phyloP scores from a whole-genome alignment of 768 basidiomycete species.

The Cystobasidium tubakii region DNA sequence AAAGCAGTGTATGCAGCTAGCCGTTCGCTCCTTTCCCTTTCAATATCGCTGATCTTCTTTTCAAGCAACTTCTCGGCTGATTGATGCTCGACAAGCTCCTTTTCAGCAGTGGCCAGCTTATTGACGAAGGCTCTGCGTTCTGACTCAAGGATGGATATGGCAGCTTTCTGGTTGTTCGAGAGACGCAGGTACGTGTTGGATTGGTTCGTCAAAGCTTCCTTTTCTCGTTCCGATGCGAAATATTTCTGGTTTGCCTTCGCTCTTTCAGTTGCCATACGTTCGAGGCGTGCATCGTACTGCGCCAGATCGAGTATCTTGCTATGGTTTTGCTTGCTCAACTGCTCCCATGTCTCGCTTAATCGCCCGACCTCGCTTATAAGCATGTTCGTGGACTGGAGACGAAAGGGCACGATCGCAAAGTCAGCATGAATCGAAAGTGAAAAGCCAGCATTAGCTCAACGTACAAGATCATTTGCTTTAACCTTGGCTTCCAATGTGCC shows the following conservation, averaged over 20 bases:
- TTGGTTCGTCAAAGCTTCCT: slow-evolving; percentile 60
- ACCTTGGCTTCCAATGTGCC: slow-evolving; percentile 60
- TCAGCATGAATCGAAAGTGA: too few species aligned
- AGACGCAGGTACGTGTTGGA: slow-evolving; percentile 50
- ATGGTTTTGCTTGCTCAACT: slow-evolving; percentile 69
- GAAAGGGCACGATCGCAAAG: too few species aligned
- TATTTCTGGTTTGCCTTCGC: slow-evolving; percentile 94
- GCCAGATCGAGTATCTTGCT: slow-evolving; percentile 79
- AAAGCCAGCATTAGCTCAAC: slow-evolving; percentile 41
- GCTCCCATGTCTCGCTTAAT: slow-evolving; percentile 79
- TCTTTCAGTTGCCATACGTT: slow-evolving; percentile 76
- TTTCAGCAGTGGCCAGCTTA: slow-evolving; percentile 2
- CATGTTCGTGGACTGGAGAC: slow-evolving; percentile 61
- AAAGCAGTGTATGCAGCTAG: neutral
- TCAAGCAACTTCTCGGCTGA: slow-evolving; percentile 49
- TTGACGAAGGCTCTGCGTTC: neutral
- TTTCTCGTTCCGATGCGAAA: slow-evolving; percentile 80
- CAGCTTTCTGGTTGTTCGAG: neutral
- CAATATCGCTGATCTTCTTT: slow-evolving; percentile 62
- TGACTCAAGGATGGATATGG: neutral
- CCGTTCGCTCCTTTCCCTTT: slow-evolving; percentile 52
- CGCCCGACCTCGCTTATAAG: slow-evolving; percentile 79
- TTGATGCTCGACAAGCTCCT: slow-evolving; percentile 36
- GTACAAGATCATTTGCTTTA: slow-evolving; percentile 62
- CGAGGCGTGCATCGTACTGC: slow-evolving; percentile 65